These are phyloP conservation scores for Fusarium goolgardi DNA, from an alignment of 2,329 filamentous ascomycete species.

Conservation along the genomic window DNA sequence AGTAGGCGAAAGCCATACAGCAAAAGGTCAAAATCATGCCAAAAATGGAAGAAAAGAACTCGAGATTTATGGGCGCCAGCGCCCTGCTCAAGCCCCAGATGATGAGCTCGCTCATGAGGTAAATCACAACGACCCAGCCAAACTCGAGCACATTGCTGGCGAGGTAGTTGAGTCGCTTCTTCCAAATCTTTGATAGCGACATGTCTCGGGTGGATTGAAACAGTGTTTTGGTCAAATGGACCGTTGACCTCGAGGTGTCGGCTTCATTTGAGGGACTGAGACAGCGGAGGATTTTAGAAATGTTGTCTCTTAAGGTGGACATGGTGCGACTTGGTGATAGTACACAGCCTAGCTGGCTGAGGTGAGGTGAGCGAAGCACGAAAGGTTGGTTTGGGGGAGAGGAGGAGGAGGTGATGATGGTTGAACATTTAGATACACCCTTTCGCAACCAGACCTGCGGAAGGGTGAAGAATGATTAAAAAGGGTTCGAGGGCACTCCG, in stretches of 20 bases:
- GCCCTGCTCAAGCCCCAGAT: constrained; percentile 58
- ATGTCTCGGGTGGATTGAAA: constrained; percentile 46
- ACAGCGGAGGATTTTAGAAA: constrained; percentile 47
- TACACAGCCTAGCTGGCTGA: constrained; percentile 16
- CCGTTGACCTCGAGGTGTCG: constrained; percentile 18
- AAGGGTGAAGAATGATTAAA: constrained; percentile 31
- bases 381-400: constrained; percentile 5
- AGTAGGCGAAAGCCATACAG: constrained; percentile 48
- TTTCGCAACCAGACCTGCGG: constrained; percentile 29
- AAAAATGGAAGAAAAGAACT: constrained; percentile 61
- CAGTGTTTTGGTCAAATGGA: constrained; percentile 22
- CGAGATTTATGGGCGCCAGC: constrained; percentile 49
- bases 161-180: constrained; percentile 20
- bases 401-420: neutral
- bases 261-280: constrained; percentile 47
- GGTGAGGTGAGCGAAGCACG: constrained; percentile 13
- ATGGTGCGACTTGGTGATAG: constrained; percentile 41
- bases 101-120: constrained; percentile 57
- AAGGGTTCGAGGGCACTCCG: constrained; percentile 5
- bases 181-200: constrained; percentile 36
- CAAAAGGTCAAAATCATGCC: constrained; percentile 59
- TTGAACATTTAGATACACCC: constrained; percentile 37
- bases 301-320: constrained; percentile 31
- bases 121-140: constrained; percentile 53
- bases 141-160: constrained; percentile 38